Evolutionary conservation across 805 yeast species (phyloP).

Genomic region (Starmerella lactis-condensi): DNA sequence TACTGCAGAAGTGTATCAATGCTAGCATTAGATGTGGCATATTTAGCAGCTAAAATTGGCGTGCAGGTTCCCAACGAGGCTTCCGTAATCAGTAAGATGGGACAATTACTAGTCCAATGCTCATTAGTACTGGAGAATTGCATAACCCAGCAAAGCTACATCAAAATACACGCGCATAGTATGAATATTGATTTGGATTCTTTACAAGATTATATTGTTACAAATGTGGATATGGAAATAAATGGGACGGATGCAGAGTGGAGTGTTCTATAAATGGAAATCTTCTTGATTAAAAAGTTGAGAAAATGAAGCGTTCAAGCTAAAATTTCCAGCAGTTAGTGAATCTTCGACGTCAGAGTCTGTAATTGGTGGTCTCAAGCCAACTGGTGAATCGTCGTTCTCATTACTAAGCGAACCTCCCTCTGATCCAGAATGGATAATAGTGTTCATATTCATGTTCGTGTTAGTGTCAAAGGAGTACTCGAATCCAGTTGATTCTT

Average conservation of each 20-base stretch:
- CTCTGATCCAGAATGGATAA: slow-evolving; percentile 1
- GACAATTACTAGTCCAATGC: slow-evolving; percentile 20
- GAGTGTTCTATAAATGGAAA: no score
- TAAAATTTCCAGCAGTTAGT: no score
- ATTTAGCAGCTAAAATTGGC: slow-evolving; percentile 18
- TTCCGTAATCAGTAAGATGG: slow-evolving; percentile 15
- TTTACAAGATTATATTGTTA: slow-evolving; percentile 17
- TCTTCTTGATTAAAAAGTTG: no score
- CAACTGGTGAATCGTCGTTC: no score
- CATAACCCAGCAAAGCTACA: slow-evolving; percentile 12
- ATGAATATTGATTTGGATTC: slow-evolving; percentile 14
- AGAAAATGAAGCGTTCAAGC: no score
- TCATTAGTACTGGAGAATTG: slow-evolving; percentile 16
- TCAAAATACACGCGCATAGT: slow-evolving; percentile 4
- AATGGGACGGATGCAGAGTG: slow-evolving; percentile 23
- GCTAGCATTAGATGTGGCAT: slow-evolving; percentile 20
- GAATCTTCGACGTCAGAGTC: no score
- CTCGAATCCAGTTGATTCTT: background rate
- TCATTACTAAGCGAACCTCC: no score
- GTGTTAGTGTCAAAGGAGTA: slow-evolving; percentile 4
- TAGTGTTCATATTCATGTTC: slow-evolving; percentile 2
- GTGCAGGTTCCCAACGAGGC: slow-evolving; percentile 12
- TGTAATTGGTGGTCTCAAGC: no score
- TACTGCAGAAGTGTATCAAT: slow-evolving; percentile 21
- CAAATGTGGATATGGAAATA: slow-evolving; percentile 17